These are phyloP conservation scores for Lactarius sp. DNA, from an alignment of 768 basidiomycete species.

Conservation along the genomic window DNA sequence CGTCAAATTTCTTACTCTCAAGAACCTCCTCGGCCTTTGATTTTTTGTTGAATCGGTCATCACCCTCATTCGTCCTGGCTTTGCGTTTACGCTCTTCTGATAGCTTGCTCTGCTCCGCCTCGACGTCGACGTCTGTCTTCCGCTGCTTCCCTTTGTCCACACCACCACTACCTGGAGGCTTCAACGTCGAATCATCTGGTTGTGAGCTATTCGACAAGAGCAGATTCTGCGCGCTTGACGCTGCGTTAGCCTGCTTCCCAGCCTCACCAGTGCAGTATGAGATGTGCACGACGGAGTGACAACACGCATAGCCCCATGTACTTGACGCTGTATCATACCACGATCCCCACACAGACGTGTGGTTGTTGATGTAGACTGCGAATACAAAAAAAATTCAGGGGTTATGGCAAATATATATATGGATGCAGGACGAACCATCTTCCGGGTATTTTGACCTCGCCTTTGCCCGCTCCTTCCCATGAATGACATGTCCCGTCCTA, in stretches of 20 bases:
- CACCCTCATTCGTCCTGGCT: conserved; percentile 39
- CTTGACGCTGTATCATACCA: conserved; percentile 72
- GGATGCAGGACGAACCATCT: conserved; percentile 61
- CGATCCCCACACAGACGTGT: conserved; percentile 96
- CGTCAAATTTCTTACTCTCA: conserved; percentile 64
- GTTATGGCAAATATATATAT: conserved; percentile 2
- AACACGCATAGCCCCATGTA: conserved; percentile 92
- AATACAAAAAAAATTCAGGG: conserved; percentile 14
- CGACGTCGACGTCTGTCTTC: conserved; percentile 15
- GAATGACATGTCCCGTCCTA: conserved; percentile 82
- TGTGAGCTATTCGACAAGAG: conserved; percentile 35
- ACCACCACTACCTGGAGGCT: conserved; percentile 2
- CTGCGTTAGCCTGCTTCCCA: conserved; percentile 71
- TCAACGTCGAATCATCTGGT: conserved; percentile 16
- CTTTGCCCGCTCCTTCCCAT: conserved; percentile 86
- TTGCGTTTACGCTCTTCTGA: conserved; percentile 30
- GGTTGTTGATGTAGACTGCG: conserved; percentile 85
- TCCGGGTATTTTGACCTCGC: conserved; percentile 91
- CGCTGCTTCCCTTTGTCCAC: conserved; percentile 28
- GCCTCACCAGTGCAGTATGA: conserved; percentile 90
- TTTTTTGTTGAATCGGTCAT: conserved; percentile 74
- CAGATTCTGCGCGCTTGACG: conserved; percentile 69
- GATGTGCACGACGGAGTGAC: conserved; percentile 78
- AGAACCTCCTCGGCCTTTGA: conserved; percentile 78
- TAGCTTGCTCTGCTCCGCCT: conserved; percentile 27